Percentiles rank a stretch among this genome's conserved stretches.
Conservation (phyloP, 2,329 filamentous ascomycete species). For the Beauveria scarabaeidicola region DNA sequence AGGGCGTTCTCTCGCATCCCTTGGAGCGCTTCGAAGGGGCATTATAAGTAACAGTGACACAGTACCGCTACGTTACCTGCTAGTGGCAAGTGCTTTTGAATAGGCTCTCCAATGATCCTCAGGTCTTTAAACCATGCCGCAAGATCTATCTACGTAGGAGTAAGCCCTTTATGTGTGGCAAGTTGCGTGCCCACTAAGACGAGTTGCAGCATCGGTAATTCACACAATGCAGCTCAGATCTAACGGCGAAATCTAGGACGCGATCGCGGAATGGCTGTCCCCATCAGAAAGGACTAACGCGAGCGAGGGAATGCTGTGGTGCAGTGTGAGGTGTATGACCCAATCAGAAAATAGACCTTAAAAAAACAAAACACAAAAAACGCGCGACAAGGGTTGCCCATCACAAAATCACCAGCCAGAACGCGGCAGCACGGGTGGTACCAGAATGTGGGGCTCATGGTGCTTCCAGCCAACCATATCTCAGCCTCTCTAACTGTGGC, state of each 20-base stretch:
- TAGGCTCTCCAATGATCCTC: neutral
- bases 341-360: constrained; percentile 13
- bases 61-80: neutral
- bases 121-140: neutral
- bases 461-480: constrained; percentile 7
- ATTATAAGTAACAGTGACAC: neutral
- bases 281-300: constrained; percentile 5
- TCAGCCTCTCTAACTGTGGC: neutral
- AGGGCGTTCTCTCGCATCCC: no score
- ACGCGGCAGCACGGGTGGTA: neutral
- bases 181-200: neutral
- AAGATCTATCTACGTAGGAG: neutral
- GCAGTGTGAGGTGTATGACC: neutral
- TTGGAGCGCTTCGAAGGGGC: no score
- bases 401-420: constrained; percentile 7
- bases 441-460: neutral
- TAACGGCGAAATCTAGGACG: constrained; percentile 7
- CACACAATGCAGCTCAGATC: constrained; percentile 7
- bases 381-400: constrained; percentile 6
- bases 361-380: constrained; percentile 11
- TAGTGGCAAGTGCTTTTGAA: neutral
- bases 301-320: constrained; percentile 1
- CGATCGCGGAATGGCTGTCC: constrained; percentile 9
- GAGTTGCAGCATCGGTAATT: neutral
- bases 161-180: neutral